These are phyloP conservation scores for Pythium biforme DNA, from an alignment of 352 stramenopile species.

Conservation along the genomic window DNA sequence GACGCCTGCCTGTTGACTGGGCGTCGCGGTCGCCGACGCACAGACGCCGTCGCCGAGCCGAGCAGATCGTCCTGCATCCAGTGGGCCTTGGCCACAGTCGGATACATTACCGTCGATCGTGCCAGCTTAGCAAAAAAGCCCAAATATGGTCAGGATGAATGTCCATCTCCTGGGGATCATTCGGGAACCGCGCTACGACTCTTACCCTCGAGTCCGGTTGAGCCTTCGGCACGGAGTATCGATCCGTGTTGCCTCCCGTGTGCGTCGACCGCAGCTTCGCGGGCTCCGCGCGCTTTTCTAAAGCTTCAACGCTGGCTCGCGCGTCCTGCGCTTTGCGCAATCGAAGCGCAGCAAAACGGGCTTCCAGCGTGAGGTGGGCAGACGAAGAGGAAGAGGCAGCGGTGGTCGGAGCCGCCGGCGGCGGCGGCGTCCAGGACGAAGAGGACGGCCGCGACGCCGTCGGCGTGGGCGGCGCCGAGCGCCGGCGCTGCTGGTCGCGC, in stretches of 20 bases:
- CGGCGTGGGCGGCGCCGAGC: neutral
- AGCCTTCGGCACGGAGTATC: neutral
- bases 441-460: neutral
- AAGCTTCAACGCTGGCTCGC: neutral
- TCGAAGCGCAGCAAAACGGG: constrained; percentile 47
- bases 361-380: constrained; percentile 44
- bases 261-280: constrained; percentile 4
- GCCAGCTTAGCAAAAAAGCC: constrained; percentile 2
- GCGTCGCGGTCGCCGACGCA: constrained; percentile 15
- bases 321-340: constrained; percentile 31
- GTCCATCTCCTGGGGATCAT: no score
- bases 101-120: constrained; percentile 34
- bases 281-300: constrained; percentile 1
- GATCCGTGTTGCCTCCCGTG: neutral
- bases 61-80: constrained; percentile 43
- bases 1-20: constrained; percentile 51
- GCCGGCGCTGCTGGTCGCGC: constrained; percentile 26
- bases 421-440: constrained; percentile 9
- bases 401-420: no score
- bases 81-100: constrained; percentile 54
- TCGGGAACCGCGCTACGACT: no score
- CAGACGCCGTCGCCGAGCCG: constrained; percentile 5
- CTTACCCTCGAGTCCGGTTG: neutral
- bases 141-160: neutral
- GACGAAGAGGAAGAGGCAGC: constrained; percentile 13